Evolutionary conservation across 2,329 filamentous ascomycete genomes (phyloP).

Genomic region (Penicillium sp.): DNA sequence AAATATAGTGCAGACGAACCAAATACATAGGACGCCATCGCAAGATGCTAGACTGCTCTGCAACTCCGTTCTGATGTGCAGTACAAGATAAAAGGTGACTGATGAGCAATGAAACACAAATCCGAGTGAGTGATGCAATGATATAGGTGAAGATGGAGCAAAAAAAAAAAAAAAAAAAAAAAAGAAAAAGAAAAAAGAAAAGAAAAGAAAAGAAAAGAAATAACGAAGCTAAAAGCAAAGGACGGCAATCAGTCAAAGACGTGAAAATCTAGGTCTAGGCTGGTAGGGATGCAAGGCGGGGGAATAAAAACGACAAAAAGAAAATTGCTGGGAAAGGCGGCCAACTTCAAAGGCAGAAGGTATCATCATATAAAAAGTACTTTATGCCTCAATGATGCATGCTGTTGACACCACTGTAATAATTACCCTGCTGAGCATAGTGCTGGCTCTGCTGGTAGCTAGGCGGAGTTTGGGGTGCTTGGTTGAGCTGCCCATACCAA

Average conservation of each 20-base stretch:
- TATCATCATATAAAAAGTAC: neutral
- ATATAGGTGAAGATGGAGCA: conserved; percentile 5
- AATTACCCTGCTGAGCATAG: conserved; percentile 31
- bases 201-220: neutral
- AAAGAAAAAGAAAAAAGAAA: conserved; percentile 6
- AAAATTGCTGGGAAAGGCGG: neutral
- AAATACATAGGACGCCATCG: conserved; percentile 17
- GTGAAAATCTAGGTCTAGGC: conserved; percentile 8
- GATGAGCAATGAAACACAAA: neutral
- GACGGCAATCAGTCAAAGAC: conserved; percentile 2
- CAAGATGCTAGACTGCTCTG: conserved; percentile 25
- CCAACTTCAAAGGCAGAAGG: conserved; percentile 2
- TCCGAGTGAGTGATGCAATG: neutral
- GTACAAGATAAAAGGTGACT: conserved; percentile 20
- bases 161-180: neutral
- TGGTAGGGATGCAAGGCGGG: conserved; percentile 6
- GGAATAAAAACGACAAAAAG: conserved; percentile 6
- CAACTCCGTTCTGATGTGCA: conserved; percentile 34
- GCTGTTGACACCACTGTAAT: conserved; percentile 28
- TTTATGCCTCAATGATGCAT: conserved; percentile 24
- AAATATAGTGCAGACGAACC: conserved; percentile 4
- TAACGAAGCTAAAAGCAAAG: neutral
- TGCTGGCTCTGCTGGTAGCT: conserved; percentile 33
- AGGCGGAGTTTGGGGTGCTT: conserved; percentile 27
- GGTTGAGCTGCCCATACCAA: conserved; percentile 38